Percentiles rank a stretch among this genome's conserved stretches.
Conservation (phyloP, 169 alveolate genomes). For the Plasmodium inui region DNA sequence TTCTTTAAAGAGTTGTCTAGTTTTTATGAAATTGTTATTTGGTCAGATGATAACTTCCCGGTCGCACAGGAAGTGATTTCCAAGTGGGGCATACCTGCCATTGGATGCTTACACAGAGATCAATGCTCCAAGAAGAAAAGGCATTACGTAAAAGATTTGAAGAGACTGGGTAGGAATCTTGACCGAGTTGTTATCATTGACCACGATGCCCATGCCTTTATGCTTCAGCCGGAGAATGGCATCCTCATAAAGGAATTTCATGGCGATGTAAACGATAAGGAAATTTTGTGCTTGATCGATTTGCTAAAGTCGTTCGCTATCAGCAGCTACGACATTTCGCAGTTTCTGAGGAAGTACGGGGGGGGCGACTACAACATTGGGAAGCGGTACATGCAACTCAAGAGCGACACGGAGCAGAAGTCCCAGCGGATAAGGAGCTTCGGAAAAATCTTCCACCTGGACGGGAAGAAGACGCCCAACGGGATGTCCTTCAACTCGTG, state of each 20-base stretch:
- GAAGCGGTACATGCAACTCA: conserved; percentile 77
- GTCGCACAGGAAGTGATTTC: conserved; percentile 90
- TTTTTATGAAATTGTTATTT: conserved; percentile 94
- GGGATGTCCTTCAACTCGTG: conserved; percentile 63
- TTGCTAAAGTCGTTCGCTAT: conserved; percentile 87
- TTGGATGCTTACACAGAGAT: conserved; percentile 90
- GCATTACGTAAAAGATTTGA: conserved; percentile 83
- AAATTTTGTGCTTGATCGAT: conserved; percentile 84
- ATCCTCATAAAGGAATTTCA: conserved; percentile 84
- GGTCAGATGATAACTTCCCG: conserved; percentile 94
- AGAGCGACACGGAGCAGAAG: conserved; percentile 69
- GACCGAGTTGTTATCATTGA: conserved; percentile 90
- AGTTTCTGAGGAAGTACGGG: conserved; percentile 81
- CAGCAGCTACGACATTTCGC: conserved; percentile 83
- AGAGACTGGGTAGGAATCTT: conserved; percentile 89
- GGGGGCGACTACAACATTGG: conserved; percentile 88
- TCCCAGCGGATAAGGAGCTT: conserved; percentile 58
- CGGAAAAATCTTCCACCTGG: conserved; percentile 67
- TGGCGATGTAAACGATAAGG: conserved; percentile 90
- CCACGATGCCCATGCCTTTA: conserved; percentile 86
- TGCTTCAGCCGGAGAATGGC: conserved; percentile 89
- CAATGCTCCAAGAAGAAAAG: conserved; percentile 87
- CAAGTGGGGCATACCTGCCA: conserved; percentile 93
- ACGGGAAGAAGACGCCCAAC: conserved; percentile 33
- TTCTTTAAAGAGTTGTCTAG: conserved; percentile 90